Conservation (phyloP, 179 eudicot genomes). For the Drosera spatulata region DNA sequence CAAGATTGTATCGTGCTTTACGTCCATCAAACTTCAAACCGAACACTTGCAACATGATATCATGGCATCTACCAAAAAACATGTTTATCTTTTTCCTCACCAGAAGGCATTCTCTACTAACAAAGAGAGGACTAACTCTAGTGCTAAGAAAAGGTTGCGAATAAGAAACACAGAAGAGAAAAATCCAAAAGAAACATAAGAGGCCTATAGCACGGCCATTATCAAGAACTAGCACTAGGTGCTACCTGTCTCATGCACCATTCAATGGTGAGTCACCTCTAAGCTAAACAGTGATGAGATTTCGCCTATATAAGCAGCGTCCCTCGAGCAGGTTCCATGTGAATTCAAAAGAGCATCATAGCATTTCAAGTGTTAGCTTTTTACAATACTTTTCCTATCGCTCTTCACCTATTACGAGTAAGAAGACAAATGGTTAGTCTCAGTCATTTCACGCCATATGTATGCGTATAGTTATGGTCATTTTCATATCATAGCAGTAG, state of each 20-base stretch:
- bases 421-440: not conserved
- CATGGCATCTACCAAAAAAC: no score
- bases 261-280: not conserved
- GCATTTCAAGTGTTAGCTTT: not conserved
- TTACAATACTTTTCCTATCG: no score
- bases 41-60: no score
- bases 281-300: not conserved
- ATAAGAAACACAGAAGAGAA: no score
- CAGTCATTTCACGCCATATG: not conserved
- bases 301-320: not conserved
- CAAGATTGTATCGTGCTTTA: no score
- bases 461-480: not conserved
- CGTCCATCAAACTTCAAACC: no score
- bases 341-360: not conserved
- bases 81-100: no score
- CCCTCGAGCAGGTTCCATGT: not conserved
- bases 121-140: no score
- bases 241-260: not conserved
- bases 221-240: not conserved
- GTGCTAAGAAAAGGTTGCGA: no score
- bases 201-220: not conserved
- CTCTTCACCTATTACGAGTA: not conserved
- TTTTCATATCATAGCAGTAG: not conserved
- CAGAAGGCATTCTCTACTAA: no score
- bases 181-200: no score